These are phyloP conservation scores for Spizellomyces punctatus DNA, from an alignment of 192 early-diverging fungal genomes.

Conservation along the genomic window DNA sequence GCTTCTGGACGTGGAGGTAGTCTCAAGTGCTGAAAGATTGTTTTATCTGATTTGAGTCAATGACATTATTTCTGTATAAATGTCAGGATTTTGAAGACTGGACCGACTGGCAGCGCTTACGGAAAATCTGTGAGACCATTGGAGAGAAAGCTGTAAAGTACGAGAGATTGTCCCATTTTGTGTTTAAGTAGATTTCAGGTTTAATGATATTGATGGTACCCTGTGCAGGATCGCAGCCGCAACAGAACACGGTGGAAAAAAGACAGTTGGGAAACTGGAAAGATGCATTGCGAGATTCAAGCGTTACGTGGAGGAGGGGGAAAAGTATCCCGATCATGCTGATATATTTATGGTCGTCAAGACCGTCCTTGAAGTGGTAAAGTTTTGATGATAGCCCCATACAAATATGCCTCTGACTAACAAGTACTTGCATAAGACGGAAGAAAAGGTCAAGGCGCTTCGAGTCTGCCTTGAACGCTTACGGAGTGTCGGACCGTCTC, in stretches of 20 bases:
- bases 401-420: background rate
- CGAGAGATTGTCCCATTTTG: background rate
- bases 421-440: constrained; percentile 12
- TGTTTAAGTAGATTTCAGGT: too few species aligned
- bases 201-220: constrained; percentile 2
- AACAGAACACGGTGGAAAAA: constrained; percentile 41
- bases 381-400: background rate
- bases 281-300: constrained; percentile 19
- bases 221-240: constrained; percentile 12
- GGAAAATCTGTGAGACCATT: constrained; percentile 34
- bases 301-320: constrained; percentile 26
- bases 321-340: constrained; percentile 10
- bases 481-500: background rate
- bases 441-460: constrained; percentile 31
- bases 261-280: constrained; percentile 32
- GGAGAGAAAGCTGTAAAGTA: constrained; percentile 31
- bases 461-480: constrained; percentile 21
- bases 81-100: constrained; percentile 34
- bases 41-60: background rate
- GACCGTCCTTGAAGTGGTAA: constrained; percentile 32
- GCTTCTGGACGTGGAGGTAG: constrained; percentile 54
- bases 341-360: constrained; percentile 34
- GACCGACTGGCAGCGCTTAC: constrained; percentile 35
- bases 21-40: constrained; percentile 38
- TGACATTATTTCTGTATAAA: constrained; percentile 19